Conservation (phyloP, 306 rosid genomes). For the Lathyrus tuberosus region DNA sequence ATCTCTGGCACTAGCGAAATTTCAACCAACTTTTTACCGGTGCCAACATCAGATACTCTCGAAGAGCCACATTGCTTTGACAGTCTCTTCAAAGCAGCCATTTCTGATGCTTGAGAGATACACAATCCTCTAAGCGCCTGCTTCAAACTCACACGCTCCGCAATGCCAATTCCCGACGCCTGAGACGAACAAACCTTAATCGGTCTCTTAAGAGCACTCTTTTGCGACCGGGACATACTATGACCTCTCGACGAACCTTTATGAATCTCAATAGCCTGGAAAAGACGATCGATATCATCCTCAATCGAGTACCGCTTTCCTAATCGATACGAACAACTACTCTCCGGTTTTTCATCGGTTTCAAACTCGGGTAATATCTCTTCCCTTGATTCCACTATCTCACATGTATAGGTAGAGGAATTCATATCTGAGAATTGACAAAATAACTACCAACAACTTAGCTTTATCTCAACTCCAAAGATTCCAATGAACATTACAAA, state of each 20-base stretch:
- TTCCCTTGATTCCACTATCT: slow-evolving; percentile 79
- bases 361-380: slow-evolving; percentile 53
- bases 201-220: slow-evolving; percentile 92
- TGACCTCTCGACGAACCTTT: slow-evolving; percentile 62
- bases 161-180: slow-evolving; percentile 87
- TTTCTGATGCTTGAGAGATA: slow-evolving; percentile 97
- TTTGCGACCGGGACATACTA: slow-evolving; percentile 52
- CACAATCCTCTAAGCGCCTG: slow-evolving; percentile 98
- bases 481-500: slow-evolving; percentile 40
- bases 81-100: slow-evolving; percentile 91
- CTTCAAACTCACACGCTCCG: slow-evolving; percentile 93
- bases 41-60: slow-evolving; percentile 87
- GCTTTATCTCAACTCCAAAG: slow-evolving; percentile 61
- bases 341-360: slow-evolving; percentile 55
- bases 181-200: slow-evolving; percentile 72
- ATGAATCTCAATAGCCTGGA: slow-evolving; percentile 77
- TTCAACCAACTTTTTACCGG: slow-evolving; percentile 78
- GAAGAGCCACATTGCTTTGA: slow-evolving; percentile 75
- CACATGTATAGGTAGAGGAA: slow-evolving; percentile 53
- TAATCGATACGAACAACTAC: slow-evolving; percentile 45
- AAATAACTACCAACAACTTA: slow-evolving; percentile 33
- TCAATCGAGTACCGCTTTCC: slow-evolving; percentile 76
- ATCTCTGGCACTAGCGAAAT: slow-evolving; percentile 78
- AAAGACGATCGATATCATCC: slow-evolving; percentile 89
- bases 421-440: slow-evolving; percentile 58